These are phyloP conservation scores for Solanum paucissectum DNA, from an alignment of 257 asterid genomes.

Conservation along the genomic window DNA sequence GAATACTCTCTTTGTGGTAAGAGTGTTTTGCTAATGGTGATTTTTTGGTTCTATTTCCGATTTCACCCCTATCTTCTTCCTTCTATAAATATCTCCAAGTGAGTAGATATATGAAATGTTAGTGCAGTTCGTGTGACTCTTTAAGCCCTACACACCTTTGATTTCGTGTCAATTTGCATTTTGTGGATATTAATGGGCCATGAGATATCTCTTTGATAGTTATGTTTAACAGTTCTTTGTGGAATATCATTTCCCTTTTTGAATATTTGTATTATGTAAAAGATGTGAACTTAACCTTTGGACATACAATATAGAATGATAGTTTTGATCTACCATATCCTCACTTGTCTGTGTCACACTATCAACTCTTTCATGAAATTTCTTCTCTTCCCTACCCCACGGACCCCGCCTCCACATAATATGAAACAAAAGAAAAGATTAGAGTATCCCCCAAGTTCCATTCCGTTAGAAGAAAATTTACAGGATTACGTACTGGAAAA, in stretches of 20 bases:
- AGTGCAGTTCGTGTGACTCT: background rate
- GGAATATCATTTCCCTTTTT: background rate
- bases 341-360: background rate
- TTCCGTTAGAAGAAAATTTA: background rate
- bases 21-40: background rate
- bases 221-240: background rate
- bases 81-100: background rate
- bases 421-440: background rate
- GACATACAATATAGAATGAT: background rate
- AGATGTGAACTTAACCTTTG: background rate
- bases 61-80: background rate
- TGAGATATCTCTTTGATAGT: background rate
- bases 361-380: background rate
- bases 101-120: background rate
- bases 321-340: background rate
- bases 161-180: background rate
- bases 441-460: background rate
- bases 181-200: background rate
- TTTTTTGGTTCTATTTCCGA: background rate
- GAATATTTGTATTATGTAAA: background rate
- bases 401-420: background rate
- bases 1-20: background rate
- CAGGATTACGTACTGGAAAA: background rate
- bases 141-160: background rate
- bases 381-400: background rate